Base-by-base conservation (phyloP, 164 flowering plant species). In the Warburgia ugandensis region DNA sequence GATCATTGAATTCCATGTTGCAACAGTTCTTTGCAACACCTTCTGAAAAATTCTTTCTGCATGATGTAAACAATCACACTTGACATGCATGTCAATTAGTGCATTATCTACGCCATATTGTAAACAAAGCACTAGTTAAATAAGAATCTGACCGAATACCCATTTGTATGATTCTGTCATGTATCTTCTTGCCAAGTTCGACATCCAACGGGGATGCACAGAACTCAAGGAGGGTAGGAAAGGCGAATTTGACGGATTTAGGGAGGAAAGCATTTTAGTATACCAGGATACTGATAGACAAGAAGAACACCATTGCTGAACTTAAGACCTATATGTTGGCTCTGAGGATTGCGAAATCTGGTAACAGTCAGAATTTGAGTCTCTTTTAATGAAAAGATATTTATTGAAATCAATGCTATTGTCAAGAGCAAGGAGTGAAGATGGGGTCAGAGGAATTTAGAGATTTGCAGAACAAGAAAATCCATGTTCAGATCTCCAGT, bases 191-290 rank as follows among this genome's bases (percentile, higher is more conserved):
- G 30, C 94, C 94, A 63, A 64, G 32, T 50, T 17, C 27, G 27
- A 63, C 68, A 33, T 67, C 51, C 1, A 69, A 58, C 8, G 66
- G 70, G 30, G 63, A 52, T 58, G 79, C 67, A 32, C 79, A 77
- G 44, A 79, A 73, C 41, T 76, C 79, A 59, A 82, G 76, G 52
- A 82, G 72, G 58, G 78, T 69, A 20, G 83, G 90, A 68, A 68
- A 63, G 26, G 69, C 56, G 76, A 65, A 72, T 26, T 51, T 68
- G 55, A 47, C 35, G 68, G 33, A n/a, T 28, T n/a, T 3, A 36
- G 43, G 11, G 56, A 60, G 41, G 47, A 58, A 42, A 21, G 27
- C 6, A 45, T 23, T n/a, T 30, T 30, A 6, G 31, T 45, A 22
- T 20, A 25, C 2, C 11, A 36, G 39, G n/a, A 20, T 17, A 2